Evolutionary conservation across 202 grass and related monocot species (phyloP).

Genomic region (Musa balbisiana): DNA sequence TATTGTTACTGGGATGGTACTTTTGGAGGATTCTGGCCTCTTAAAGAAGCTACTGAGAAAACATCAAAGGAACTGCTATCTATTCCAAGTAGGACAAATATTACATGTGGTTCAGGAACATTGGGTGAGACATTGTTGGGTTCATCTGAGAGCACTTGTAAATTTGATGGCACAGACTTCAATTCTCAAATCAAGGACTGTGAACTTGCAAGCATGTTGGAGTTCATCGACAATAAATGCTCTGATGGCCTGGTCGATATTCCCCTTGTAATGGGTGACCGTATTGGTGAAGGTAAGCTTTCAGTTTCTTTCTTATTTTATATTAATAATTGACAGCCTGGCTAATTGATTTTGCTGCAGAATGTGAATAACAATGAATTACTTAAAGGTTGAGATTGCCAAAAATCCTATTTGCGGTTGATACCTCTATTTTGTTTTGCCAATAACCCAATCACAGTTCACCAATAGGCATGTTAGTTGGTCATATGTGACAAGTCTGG

Average conservation of each 20-base stretch:
- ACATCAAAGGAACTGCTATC: conserved; percentile 28
- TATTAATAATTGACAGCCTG: neutral
- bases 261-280: conserved; percentile 40
- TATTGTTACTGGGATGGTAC: conserved; percentile 48
- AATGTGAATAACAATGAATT: neutral
- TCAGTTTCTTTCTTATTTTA: neutral
- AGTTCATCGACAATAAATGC: conserved; percentile 44
- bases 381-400: no score
- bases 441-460: no score
- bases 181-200: conserved; percentile 32
- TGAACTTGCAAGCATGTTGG: conserved; percentile 27
- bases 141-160: conserved; percentile 33
- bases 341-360: neutral
- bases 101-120: conserved; percentile 43
- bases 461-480: no score
- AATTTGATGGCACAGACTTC: conserved; percentile 26
- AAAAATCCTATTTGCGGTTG: no score
- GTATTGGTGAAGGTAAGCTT: conserved; percentile 50
- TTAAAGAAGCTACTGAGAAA: conserved; percentile 23
- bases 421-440: no score
- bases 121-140: conserved; percentile 51
- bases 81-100: conserved; percentile 27
- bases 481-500: no score
- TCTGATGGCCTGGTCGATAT: conserved; percentile 51
- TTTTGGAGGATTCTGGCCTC: conserved; percentile 34